These are phyloP conservation scores for Boletus eberwhitei DNA, from an alignment of 768 basidiomycete species.

Conservation along the genomic window DNA sequence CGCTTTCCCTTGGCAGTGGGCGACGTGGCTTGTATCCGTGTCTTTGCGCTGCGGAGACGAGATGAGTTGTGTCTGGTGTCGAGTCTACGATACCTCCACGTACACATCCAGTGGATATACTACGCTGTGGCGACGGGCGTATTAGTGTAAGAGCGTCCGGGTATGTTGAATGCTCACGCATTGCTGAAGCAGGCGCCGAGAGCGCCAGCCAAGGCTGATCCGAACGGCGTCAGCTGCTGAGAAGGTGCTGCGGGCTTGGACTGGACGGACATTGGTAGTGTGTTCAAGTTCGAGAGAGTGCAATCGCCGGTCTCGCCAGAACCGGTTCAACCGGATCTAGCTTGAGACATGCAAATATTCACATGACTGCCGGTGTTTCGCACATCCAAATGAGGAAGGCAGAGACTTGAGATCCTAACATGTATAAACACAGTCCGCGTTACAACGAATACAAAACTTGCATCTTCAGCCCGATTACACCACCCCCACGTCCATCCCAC, in stretches of 20 bases:
- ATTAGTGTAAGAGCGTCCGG: conserved; percentile 8
- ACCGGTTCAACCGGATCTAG: neutral
- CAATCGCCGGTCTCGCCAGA: no score
- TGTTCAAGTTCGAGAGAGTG: neutral
- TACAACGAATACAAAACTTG: conserved; percentile 30
- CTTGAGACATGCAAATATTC: neutral
- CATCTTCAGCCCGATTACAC: conserved; percentile 59
- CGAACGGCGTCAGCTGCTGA: conserved; percentile 76
- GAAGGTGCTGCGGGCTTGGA: conserved; percentile 53
- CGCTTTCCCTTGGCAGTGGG: conserved; percentile 51
- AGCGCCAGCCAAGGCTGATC: conserved; percentile 88
- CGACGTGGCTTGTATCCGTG: conserved; percentile 84
- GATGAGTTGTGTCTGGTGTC: neutral
- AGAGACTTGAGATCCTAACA: conserved; percentile 19
- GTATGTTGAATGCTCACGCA: conserved; percentile 56
- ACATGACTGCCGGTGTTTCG: conserved; percentile 4
- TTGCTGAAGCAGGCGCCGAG: conserved; percentile 91
- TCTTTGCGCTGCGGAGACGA: conserved; percentile 69
- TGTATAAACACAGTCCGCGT: conserved; percentile 10
- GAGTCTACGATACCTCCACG: conserved; percentile 25
- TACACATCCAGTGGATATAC: conserved; percentile 97
- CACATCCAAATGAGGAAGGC: neutral
- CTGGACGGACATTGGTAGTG: conserved; percentile 35
- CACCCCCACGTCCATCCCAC: conserved; percentile 70
- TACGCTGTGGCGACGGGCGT: conserved; percentile 44